Evolutionary conservation across 176 grass and related monocot genomes (phyloP).

Genomic region (Oryza brachyantha): DNA sequence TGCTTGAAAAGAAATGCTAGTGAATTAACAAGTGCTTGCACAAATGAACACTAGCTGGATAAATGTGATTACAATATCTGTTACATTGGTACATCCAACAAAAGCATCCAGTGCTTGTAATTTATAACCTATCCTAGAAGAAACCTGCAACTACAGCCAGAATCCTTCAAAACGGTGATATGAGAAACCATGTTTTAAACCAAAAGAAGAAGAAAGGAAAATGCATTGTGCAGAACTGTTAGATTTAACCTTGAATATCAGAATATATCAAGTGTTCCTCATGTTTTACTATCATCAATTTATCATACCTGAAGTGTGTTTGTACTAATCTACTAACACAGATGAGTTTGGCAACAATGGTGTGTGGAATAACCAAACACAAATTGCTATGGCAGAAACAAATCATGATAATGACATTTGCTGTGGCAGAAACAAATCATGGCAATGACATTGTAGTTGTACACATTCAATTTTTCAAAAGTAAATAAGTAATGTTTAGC

Average conservation of each 20-base stretch:
- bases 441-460: too few relatives aligned
- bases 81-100: neutral
- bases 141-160: neutral
- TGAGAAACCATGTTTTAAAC: neutral
- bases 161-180: neutral
- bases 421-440: too few relatives aligned
- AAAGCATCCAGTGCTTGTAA: slow-evolving; percentile 7
- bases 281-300: neutral
- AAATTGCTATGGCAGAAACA: neutral
- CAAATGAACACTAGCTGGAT: slow-evolving; percentile 2
- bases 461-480: slow-evolving; percentile 1
- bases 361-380: slow-evolving; percentile 6
- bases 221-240: neutral
- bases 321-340: neutral
- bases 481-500: neutral
- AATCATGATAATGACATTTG: neutral
- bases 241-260: neutral
- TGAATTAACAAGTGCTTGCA: neutral
- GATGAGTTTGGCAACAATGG: neutral
- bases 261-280: neutral
- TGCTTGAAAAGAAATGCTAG: slow-evolving; percentile 14
- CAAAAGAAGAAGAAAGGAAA: neutral
- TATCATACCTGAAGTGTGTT: neutral
- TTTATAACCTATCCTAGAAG: neutral
- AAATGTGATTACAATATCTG: neutral